Evolutionary conservation across 441 rosid genomes (phyloP).

Genomic region (Aleurites moluccanus): DNA sequence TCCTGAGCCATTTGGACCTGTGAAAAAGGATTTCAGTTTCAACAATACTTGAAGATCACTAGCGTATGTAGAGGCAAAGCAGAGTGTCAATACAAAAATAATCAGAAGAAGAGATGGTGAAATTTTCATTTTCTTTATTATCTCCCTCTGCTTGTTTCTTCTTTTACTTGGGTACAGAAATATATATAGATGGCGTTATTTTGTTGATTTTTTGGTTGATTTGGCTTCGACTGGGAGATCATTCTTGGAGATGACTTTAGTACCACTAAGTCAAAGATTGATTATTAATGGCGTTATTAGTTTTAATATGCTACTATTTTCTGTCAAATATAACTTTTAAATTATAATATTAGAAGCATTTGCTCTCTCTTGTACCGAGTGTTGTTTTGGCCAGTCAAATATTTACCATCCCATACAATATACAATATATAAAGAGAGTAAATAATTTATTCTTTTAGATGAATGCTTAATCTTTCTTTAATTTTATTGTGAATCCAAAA

Average conservation of each 20-base stretch:
- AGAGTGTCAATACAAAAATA: slow-evolving; percentile 17
- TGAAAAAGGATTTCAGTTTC: slow-evolving; percentile 61
- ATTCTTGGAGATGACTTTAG: too few relatives aligned
- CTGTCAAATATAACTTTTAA: not conserved
- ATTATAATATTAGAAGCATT: not conserved
- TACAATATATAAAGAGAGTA: too few relatives aligned
- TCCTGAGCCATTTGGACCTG: slow-evolving; percentile 45
- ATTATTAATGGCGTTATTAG: too few relatives aligned
- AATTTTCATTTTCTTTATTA: slow-evolving; percentile 32
- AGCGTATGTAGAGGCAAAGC: slow-evolving; percentile 20
- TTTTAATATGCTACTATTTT: not conserved
- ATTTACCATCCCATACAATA: too few relatives aligned
- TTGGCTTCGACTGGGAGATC: too few relatives aligned
- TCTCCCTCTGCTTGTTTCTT: not conserved
- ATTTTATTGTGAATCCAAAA: too few relatives aligned
- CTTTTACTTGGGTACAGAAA: not conserved
- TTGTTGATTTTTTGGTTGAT: too few relatives aligned
- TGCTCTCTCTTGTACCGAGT: not conserved
- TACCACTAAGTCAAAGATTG: too few relatives aligned
- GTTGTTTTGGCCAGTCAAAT: too few relatives aligned
- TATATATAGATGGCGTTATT: too few relatives aligned
- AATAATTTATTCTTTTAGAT: too few relatives aligned
- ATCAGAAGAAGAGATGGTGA: slow-evolving; percentile 20
- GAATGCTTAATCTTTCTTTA: too few relatives aligned
- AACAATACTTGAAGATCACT: slow-evolving; percentile 59